Conservation (phyloP, 371 early-diverging fungal genomes). For the Chytridiales sp. region DNA sequence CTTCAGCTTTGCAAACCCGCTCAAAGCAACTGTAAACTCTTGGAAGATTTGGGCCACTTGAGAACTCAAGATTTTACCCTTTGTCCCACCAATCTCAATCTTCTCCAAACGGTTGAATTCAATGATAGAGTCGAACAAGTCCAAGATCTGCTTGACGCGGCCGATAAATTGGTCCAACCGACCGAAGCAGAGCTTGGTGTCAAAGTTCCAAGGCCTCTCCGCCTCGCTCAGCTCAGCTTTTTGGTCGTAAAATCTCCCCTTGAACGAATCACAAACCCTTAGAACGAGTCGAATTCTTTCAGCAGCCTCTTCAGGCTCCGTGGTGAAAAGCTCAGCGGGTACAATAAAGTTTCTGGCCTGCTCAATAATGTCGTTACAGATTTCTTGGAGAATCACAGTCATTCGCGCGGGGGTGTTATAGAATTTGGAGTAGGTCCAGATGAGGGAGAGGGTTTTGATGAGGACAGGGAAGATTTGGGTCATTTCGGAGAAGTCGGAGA, state of each 20-base stretch:
- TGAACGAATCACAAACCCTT: constrained; percentile 48
- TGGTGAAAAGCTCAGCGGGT: constrained; percentile 53
- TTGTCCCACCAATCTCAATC: constrained; percentile 64
- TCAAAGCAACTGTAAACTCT: constrained; percentile 52
- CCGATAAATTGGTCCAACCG: constrained; percentile 51
- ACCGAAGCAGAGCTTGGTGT: constrained; percentile 50
- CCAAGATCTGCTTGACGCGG: constrained; percentile 50
- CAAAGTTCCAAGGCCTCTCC: constrained; percentile 56
- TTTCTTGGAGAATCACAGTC: constrained; percentile 57
- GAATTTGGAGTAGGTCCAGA: constrained; percentile 52
- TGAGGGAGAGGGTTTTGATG: constrained; percentile 48
- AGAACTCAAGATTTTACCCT: constrained; percentile 62
- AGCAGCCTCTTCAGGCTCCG: constrained; percentile 60
- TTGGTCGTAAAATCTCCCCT: constrained; percentile 45
- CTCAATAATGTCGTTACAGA: constrained; percentile 62
- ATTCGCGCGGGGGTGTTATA: constrained; percentile 58
- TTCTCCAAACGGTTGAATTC: constrained; percentile 64
- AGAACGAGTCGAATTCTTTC: constrained; percentile 47
- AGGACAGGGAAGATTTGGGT: constrained; percentile 51
- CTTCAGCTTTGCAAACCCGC: constrained; percentile 53
- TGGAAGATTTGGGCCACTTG: constrained; percentile 57
- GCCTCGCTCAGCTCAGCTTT: constrained; percentile 39
- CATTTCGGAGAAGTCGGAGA: constrained; percentile 53
- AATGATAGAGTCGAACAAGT: constrained; percentile 60
- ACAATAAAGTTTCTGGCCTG: constrained; percentile 54